Percentiles rank a stretch among this genome's conserved stretches.
phyloP scores from a whole-genome alignment of 768 basidiomycete genomes.

The Hortiboletus campestris region DNA sequence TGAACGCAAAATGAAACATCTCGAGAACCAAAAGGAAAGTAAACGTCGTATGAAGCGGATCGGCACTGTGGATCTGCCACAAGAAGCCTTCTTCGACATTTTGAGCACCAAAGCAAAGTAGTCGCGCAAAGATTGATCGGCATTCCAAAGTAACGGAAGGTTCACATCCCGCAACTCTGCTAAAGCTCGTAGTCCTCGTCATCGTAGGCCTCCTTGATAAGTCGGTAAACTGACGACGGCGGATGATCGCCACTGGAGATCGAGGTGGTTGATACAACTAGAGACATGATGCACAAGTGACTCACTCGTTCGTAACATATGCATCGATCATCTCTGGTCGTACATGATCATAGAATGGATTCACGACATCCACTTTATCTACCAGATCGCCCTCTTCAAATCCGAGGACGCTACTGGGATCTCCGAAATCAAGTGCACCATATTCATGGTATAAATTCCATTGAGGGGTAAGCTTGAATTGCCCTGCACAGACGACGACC shows the following conservation, averaged over 20 bases:
- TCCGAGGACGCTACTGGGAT: constrained; percentile 62
- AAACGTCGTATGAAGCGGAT: constrained; percentile 88
- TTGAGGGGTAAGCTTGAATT: constrained; percentile 92
- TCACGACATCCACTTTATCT: constrained; percentile 88
- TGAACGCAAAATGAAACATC: constrained; percentile 88
- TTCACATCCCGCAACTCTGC: background rate
- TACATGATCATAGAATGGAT: constrained; percentile 97
- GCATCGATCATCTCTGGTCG: constrained; percentile 89
- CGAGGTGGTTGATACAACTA: constrained; percentile 5
- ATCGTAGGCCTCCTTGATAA: constrained; percentile 93
- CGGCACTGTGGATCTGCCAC: constrained; percentile 86
- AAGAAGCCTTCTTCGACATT: constrained; percentile 94
- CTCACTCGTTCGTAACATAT: constrained; percentile 97
- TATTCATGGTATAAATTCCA: constrained; percentile 90
- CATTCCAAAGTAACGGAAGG: background rate
- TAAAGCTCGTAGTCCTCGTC: constrained; percentile 85
- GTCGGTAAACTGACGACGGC: constrained; percentile 87
- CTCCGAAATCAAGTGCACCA: constrained; percentile 77
- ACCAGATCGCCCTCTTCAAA: constrained; percentile 78
- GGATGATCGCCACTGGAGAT: constrained; percentile 85
- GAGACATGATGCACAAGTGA: constrained; percentile 17
- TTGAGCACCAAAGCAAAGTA: constrained; percentile 55
- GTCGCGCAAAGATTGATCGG: background rate
- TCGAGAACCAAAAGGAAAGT: constrained; percentile 90
- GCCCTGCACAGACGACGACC: constrained; percentile 90